Evolutionary conservation across 1,284 basidiomycete species (phyloP), one percentile per base, ranked within the genome.

Genomic region (Pseudozyma thailandica): DNA sequence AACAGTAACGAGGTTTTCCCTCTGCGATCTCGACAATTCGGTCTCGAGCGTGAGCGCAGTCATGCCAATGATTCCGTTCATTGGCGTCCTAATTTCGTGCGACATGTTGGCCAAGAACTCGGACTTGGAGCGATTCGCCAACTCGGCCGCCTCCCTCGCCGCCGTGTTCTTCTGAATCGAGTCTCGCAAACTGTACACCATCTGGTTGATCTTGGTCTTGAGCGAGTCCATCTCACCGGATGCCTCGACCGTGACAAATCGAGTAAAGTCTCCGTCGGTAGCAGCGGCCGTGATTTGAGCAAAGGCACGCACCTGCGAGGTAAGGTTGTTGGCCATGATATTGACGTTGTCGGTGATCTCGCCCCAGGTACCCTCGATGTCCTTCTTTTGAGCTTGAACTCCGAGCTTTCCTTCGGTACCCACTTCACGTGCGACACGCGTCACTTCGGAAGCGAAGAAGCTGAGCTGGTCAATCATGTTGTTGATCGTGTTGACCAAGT

Each of bases 131-230:
- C 93, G 88, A 84, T 99, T 98, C 18, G 85, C 85, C 81, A 96
- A 84, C 85, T 99, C 96, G 53, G 96, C 96, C 0, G 95, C 94
- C 84, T 98, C 95, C 84, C 95, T 89, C 7, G 96, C 96, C 30
- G 92, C 92, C 2, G 94, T 98, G 83, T 99, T 98, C 89, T 95
- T 97, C 87, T 98, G 96, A 65, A 99, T 96, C 74, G 89, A 90
- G 84, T 98, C 95, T 49, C 96, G 88, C 83, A 98, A 88, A 83
- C 95, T 95, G 86, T 94, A 97, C 62, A 98, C 93, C 95, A 98
- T 98, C 84, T 96, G 93, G 82, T 96, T 95, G 86, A 96, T 96
- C 86, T 98, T 96, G 6, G 93, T 98, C 88, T 98, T 98, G 85
- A 99, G 88, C 64, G 92, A 94, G 85, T 98, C 95, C 96, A 98